Evolutionary conservation across 495 filamentous ascomycete genomes (phyloP).

Genomic region (Wilcoxina mikolae): DNA sequence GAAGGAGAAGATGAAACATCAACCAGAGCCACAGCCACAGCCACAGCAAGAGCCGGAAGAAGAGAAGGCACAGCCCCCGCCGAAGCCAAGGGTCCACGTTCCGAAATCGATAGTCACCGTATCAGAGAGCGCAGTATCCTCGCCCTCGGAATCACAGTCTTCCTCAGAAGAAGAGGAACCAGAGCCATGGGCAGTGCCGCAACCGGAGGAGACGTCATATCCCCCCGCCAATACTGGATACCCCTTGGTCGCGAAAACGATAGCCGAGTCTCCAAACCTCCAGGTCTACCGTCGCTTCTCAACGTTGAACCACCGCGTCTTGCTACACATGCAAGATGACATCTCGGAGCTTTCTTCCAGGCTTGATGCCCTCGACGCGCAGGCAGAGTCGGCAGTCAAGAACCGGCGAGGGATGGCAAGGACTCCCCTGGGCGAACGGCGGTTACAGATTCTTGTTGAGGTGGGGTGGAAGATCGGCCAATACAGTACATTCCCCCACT

Average conservation of each 20-base stretch:
- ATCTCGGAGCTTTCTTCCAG: conserved; percentile 65
- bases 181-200: background rate
- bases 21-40: background rate
- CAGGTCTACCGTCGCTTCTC: conserved; percentile 72
- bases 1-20: background rate
- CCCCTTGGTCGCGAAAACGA: conserved; percentile 18
- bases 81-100: background rate
- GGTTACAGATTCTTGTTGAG: conserved; percentile 44
- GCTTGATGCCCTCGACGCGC: conserved; percentile 46
- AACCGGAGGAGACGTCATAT: conserved; percentile 3
- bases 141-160: background rate
- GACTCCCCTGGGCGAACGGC: background rate
- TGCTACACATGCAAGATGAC: conserved; percentile 79
- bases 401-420: background rate
- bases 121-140: background rate
- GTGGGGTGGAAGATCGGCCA: conserved; percentile 63
- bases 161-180: background rate
- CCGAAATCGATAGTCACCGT: background rate
- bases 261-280: conserved; percentile 12
- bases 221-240: conserved; percentile 15
- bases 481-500: conserved; percentile 51
- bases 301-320: conserved; percentile 65
- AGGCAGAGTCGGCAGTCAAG: background rate
- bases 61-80: background rate
- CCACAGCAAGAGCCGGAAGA: background rate